Base-by-base conservation (phyloP, 2,329 filamentous ascomycete genomes). In the Coniochaeta sp. region DNA sequence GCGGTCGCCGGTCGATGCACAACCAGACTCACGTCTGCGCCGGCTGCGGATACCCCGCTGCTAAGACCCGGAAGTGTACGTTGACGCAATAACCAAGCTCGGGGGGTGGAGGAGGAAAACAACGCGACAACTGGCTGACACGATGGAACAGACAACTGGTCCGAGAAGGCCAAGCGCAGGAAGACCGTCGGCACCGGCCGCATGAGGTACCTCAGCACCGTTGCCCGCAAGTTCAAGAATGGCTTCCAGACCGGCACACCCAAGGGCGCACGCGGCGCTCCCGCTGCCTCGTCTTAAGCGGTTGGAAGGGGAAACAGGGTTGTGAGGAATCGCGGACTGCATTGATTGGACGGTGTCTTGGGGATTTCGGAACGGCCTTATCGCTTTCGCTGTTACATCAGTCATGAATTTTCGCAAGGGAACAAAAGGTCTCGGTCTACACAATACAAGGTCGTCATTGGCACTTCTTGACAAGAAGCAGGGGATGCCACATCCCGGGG, bases 81-180 rank as follows among this genome's bases (percentile, higher is more conserved):
- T 90, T 59, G 59, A 34, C 62, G 38, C 58, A 11, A 43, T 8
- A 34, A 19, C 7, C 31, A 16, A 57, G 3, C 47, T n/a, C n/a
- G n/a, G n/a, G n/a, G n/a, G 16, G 59, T 61, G 26, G 55, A 26
- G 22, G 33, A 58, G 16, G n/a, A 40, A 17, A 50, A n/a, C 12
- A 47, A 40, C 38, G 22, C 31, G 52, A 38, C 12, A 17, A 14
- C 31, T 24, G 62, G 64, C 67, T 69, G 63, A 69, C 65, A 63
- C 34, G 34, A 47, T 38, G 58, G 62, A 55, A 77, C 76, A 98
- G 93, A 89, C 89, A 97, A 99, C 90, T 99, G 95, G 95, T 87
- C 90, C 80, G 93, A 98, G 88, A 99, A 99, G 90, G 93, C 93
- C 74, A 98, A 98, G 91, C 87, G 95, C 81, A 96, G 95, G 89